phyloP scores from a whole-genome alignment of 2,329 filamentous ascomycete genomes.

The Podosphaera fusca region DNA sequence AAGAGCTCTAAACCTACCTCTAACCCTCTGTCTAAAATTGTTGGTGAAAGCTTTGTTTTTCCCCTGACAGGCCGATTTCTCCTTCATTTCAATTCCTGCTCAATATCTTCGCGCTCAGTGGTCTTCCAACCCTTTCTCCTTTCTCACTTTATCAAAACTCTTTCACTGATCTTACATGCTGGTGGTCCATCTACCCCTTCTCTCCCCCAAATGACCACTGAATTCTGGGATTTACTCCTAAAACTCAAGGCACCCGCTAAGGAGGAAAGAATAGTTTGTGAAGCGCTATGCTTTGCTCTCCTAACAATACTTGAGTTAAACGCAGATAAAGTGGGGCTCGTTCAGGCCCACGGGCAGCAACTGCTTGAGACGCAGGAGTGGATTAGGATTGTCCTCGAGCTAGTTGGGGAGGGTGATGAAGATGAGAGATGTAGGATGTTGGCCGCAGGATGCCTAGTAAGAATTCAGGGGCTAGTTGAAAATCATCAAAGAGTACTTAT shows the following conservation, averaged over 20 bases:
- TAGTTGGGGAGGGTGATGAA: slow-evolving; percentile 28
- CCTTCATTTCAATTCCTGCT: slow-evolving; percentile 31
- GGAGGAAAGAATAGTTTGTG: slow-evolving; percentile 42
- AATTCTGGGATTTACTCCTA: slow-evolving; percentile 68
- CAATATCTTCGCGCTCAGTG: slow-evolving; percentile 27
- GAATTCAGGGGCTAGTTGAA: slow-evolving; percentile 59
- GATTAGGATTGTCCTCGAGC: slow-evolving; percentile 55
- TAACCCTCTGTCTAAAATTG: slow-evolving; percentile 56
- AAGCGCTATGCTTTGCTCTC: slow-evolving; percentile 56
- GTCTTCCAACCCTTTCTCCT: slow-evolving; percentile 56
- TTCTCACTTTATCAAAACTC: slow-evolving; percentile 60
- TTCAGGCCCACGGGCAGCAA: slow-evolving; percentile 49
- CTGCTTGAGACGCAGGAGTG: slow-evolving; percentile 74
- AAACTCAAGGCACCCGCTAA: slow-evolving; percentile 35
- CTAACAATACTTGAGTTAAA: slow-evolving; percentile 68
- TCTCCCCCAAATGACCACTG: slow-evolving; percentile 58
- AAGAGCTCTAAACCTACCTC: slow-evolving; percentile 34
- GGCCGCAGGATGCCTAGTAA: slow-evolving; percentile 55
- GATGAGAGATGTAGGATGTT: slow-evolving; percentile 61
- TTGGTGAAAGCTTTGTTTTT: slow-evolving; percentile 62
- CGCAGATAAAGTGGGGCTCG: slow-evolving; percentile 46
- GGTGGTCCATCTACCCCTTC: slow-evolving; percentile 56
- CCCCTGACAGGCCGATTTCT: slow-evolving; percentile 67
- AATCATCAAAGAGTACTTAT: slow-evolving; percentile 56
- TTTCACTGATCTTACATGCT: slow-evolving; percentile 63